Percentiles rank a stretch among this genome's conserved stretches.
These are phyloP conservation scores for Cyberlindnera japonica DNA, from an alignment of 805 yeast species.

Conservation along the genomic window DNA sequence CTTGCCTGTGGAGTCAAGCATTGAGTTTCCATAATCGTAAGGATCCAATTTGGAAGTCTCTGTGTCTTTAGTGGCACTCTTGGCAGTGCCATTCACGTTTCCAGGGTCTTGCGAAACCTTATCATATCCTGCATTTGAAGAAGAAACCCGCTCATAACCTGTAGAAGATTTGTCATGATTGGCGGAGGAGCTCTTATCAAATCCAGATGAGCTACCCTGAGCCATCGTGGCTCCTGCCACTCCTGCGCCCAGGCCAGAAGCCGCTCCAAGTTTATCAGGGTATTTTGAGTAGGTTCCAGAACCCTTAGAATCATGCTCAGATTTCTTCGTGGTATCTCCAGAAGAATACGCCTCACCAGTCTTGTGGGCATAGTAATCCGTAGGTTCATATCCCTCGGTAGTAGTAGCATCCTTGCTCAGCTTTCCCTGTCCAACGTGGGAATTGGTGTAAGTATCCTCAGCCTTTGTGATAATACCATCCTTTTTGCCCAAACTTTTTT, in stretches of 20 bases:
- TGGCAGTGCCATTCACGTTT: neutral
- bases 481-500: constrained; percentile 6
- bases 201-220: neutral
- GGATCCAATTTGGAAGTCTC: constrained; percentile 1
- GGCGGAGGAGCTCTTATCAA: neutral
- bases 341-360: constrained; percentile 7
- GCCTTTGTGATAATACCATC: constrained; percentile 19
- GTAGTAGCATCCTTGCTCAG: constrained; percentile 17
- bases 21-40: constrained; percentile 1
- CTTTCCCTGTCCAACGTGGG: constrained; percentile 7
- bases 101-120: too few species aligned
- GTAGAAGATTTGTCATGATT: neutral
- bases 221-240: too few species aligned
- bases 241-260: too few species aligned
- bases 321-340: too few species aligned
- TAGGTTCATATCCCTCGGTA: constrained; percentile 21
- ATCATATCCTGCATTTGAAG: too few species aligned
- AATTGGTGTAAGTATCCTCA: constrained; percentile 19
- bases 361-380: constrained; percentile 17
- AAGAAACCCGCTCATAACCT: neutral
- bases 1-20: too few species aligned
- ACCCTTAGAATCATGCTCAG: too few species aligned
- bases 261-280: too few species aligned
- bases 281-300: too few species aligned
- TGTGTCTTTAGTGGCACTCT: too few species aligned